A percentile compares a stretch with the other conserved stretches of the same genome.
Evolutionary conservation across 805 yeast genomes (phyloP).

Genomic region (Monosporozyma servazzii): DNA sequence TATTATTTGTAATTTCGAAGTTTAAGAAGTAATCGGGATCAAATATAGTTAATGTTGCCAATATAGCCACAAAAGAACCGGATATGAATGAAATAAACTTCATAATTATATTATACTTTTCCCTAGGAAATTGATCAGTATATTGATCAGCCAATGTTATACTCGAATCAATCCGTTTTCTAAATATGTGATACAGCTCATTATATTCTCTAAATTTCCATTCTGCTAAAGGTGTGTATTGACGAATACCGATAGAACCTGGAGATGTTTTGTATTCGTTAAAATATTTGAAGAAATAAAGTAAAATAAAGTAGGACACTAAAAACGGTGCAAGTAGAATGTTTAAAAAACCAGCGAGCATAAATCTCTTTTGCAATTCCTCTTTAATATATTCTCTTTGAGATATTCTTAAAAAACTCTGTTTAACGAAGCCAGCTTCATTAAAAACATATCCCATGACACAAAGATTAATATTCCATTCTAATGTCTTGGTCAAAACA

Average conservation of each 20-base stretch:
- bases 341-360: constrained; percentile 80
- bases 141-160: constrained; percentile 73
- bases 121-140: constrained; percentile 87
- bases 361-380: constrained; percentile 70
- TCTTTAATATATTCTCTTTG: constrained; percentile 57
- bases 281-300: constrained; percentile 84
- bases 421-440: constrained; percentile 71
- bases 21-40: constrained; percentile 89
- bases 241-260: constrained; percentile 68
- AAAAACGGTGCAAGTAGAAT: constrained; percentile 77
- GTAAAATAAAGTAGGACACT: constrained; percentile 68
- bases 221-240: constrained; percentile 87
- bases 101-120: constrained; percentile 45
- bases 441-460: constrained; percentile 80
- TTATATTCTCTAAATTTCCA: constrained; percentile 94
- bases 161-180: constrained; percentile 67
- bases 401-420: constrained; percentile 57
- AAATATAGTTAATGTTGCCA: constrained; percentile 64
- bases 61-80: constrained; percentile 83
- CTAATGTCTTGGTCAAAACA: constrained; percentile 73
- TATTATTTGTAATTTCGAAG: constrained; percentile 75
- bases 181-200: constrained; percentile 84
- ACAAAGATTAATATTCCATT: constrained; percentile 89
- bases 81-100: constrained; percentile 63
- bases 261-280: constrained; percentile 90